Conservation (phyloP, 2,329 filamentous ascomycete species). For the Cercospora brassicicola region DNA sequence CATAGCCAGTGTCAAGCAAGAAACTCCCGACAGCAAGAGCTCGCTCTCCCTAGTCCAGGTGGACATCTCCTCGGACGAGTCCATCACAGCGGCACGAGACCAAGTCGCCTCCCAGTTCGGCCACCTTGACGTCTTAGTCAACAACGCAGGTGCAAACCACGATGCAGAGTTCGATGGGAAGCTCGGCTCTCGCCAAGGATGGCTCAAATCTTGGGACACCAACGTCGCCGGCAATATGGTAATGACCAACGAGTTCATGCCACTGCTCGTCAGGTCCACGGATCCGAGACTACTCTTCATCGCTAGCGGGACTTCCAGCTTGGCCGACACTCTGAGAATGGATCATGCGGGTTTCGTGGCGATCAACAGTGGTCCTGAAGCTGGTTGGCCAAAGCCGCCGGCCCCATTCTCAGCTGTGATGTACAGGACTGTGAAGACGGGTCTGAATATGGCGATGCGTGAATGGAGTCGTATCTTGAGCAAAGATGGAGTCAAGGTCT, state of each 20-base stretch:
- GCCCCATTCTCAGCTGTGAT: constrained; percentile 33
- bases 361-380: constrained; percentile 32
- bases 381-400: constrained; percentile 52
- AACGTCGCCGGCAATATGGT: constrained; percentile 45
- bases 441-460: constrained; percentile 53
- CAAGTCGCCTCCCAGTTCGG: constrained; percentile 47
- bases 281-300: constrained; percentile 44
- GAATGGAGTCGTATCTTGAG: constrained; percentile 48
- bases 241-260: constrained; percentile 40
- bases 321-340: constrained; percentile 40
- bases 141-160: constrained; percentile 57
- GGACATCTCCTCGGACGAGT: constrained; percentile 56
- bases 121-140: constrained; percentile 55
- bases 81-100: constrained; percentile 51
- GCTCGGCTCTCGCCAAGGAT: constrained; percentile 41
- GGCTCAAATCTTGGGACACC: constrained; percentile 41
- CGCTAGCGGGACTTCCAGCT: constrained; percentile 45
- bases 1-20: constrained; percentile 44
- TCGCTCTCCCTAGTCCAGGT: constrained; percentile 52
- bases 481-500: constrained; percentile 52
- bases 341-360: constrained; percentile 31
- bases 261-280: constrained; percentile 42
- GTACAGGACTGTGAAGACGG: constrained; percentile 49
- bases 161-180: constrained; percentile 42
- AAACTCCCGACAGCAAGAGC: constrained; percentile 45